These are phyloP conservation scores for Pugionium dolabratum DNA, from an alignment of 345 rosid genomes.

Conservation along the genomic window DNA sequence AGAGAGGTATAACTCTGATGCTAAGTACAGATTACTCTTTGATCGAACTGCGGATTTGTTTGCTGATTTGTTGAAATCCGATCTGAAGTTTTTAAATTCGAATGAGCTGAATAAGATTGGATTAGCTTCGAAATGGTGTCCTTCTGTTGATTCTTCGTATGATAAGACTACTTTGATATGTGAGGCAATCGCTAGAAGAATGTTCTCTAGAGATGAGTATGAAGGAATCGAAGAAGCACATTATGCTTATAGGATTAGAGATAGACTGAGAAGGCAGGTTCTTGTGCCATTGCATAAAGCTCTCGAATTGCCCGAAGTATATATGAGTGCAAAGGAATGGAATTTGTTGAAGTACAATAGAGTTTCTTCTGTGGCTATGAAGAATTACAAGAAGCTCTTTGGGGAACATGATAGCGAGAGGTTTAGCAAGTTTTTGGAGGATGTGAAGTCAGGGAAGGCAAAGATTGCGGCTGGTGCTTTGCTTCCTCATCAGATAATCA, in stretches of 20 bases:
- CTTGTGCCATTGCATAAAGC: conserved; percentile 38
- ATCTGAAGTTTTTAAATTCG: conserved; percentile 32
- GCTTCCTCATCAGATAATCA: conserved; percentile 67
- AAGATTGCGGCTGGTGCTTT: conserved; percentile 59
- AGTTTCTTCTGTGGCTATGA: conserved; percentile 45
- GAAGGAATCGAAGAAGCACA: conserved; percentile 35
- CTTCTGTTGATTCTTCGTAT: conserved; percentile 39
- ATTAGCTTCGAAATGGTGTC: conserved; percentile 45
- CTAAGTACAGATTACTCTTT: conserved; percentile 28
- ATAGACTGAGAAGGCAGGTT: conserved; percentile 40
- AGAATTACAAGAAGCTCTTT: conserved; percentile 30
- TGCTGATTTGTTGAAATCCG: conserved; percentile 35
- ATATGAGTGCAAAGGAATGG: conserved; percentile 41
- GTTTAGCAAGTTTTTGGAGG: conserved; percentile 27
- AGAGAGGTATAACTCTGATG: conserved; percentile 33
- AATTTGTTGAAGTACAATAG: conserved; percentile 29
- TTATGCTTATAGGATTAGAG: conserved; percentile 38
- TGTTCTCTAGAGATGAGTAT: conserved; percentile 36
- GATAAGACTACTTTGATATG: conserved; percentile 41
- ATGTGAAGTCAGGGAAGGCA: conserved; percentile 29
- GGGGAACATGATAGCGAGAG: conserved; percentile 31
- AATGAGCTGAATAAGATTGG: conserved; percentile 27
- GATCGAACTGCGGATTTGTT: conserved; percentile 33
- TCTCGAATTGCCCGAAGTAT: conserved; percentile 36
- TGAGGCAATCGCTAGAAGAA: conserved; percentile 38